phyloP scores from a whole-genome alignment of 1,284 basidiomycete genomes.

The Ustilago trichophora region DNA sequence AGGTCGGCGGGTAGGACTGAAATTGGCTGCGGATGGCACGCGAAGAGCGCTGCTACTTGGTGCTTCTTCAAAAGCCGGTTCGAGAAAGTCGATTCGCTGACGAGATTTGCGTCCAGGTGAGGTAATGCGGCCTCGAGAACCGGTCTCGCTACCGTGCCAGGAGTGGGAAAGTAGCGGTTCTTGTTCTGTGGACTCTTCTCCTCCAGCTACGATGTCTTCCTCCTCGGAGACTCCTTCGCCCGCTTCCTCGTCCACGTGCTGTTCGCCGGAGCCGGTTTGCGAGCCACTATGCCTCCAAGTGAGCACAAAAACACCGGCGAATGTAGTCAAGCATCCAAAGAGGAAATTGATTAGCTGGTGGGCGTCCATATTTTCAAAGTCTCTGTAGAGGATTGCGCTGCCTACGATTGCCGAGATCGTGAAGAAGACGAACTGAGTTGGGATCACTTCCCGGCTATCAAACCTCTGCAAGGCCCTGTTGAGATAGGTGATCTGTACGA shows the following conservation, averaged over 20 bases:
- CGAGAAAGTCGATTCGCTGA: conserved; percentile 13
- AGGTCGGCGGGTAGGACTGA: conserved; percentile 5
- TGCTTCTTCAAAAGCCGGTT: conserved; percentile 4
- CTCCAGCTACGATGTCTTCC: neutral
- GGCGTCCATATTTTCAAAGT: conserved; percentile 74
- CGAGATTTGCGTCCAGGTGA: neutral
- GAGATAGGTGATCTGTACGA: conserved; percentile 89
- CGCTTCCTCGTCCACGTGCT: conserved; percentile 2
- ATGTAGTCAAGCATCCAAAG: conserved; percentile 83
- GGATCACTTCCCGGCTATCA: conserved; percentile 67
- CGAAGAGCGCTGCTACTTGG: conserved; percentile 22
- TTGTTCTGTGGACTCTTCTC: conserved; percentile 1
- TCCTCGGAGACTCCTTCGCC: neutral
- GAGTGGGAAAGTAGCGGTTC: conserved; percentile 16
- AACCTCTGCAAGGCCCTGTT: conserved; percentile 72
- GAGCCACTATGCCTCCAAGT: conserved; percentile 37
- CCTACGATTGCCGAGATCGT: conserved; percentile 83
- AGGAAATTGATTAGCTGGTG: conserved; percentile 86
- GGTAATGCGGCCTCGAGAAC: neutral
- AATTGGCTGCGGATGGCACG: conserved; percentile 7
- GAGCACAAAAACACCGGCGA: conserved; percentile 79
- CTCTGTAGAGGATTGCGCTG: conserved; percentile 90
- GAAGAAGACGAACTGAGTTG: conserved; percentile 88
- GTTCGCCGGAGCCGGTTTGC: neutral
- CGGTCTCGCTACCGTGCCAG: conserved; percentile 10